phyloP scores from a whole-genome alignment of 176 grass and related monocot species.

The Saccharum spontaneum region DNA sequence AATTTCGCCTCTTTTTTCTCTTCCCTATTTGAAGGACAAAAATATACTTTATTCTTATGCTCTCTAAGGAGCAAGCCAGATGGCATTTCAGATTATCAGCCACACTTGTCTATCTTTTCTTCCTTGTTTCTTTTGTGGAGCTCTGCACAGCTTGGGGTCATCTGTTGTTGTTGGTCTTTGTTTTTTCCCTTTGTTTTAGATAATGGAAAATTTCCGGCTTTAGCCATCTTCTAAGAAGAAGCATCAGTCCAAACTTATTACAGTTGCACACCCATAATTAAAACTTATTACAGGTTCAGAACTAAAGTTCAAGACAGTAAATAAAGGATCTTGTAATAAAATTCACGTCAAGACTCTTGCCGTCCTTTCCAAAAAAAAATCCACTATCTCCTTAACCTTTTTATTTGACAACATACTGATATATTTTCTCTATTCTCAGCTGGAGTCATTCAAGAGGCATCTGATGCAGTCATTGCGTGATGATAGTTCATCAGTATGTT shows the following conservation, averaged over 20 bases:
- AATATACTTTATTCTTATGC: background rate
- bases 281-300: no score
- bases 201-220: no score
- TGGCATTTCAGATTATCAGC: background rate
- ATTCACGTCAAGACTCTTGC: background rate
- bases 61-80: background rate
- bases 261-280: no score
- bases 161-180: background rate
- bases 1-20: background rate
- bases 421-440: slow-evolving; percentile 42
- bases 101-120: background rate
- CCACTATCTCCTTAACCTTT: background rate
- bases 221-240: no score
- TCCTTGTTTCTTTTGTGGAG: background rate
- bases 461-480: slow-evolving; percentile 84
- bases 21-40: background rate
- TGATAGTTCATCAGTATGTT: slow-evolving; percentile 70
- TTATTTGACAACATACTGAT: background rate
- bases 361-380: background rate
- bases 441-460: slow-evolving; percentile 94
- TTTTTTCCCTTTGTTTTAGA: background rate
- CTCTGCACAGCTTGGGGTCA: background rate
- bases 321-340: background rate
- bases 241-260: no score
- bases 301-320: no score